A percentile compares a stretch with the other conserved stretches of the same genome.
Evolutionary conservation across 1,284 basidiomycete species (phyloP).

Genomic region (Heterobasidion parviporum): DNA sequence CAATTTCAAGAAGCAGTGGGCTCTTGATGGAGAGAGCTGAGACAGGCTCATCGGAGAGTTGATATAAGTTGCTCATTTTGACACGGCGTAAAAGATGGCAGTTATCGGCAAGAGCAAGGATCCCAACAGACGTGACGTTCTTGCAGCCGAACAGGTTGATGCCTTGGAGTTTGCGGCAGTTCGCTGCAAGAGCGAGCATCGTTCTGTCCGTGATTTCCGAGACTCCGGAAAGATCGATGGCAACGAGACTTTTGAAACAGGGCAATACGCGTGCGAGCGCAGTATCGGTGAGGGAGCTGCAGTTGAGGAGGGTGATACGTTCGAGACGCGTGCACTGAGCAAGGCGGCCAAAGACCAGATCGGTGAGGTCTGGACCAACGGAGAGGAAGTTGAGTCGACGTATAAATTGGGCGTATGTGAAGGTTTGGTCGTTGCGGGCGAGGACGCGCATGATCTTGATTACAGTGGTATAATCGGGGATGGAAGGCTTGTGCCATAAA

Average conservation of each 20-base stretch:
- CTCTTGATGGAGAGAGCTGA: slow-evolving; percentile 76
- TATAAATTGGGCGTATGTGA: slow-evolving; percentile 85
- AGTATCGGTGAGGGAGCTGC: slow-evolving; percentile 63
- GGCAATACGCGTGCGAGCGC: slow-evolving; percentile 66
- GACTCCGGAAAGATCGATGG: slow-evolving; percentile 83
- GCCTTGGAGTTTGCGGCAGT: slow-evolving; percentile 80
- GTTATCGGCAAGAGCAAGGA: slow-evolving; percentile 68
- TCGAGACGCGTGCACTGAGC: slow-evolving; percentile 79
- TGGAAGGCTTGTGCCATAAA: slow-evolving; percentile 88
- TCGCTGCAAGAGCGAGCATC: slow-evolving; percentile 60
- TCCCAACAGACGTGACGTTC: slow-evolving; percentile 70
- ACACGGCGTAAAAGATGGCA: slow-evolving; percentile 81
- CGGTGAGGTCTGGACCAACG: slow-evolving; percentile 66
- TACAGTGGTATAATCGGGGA: slow-evolving; percentile 65
- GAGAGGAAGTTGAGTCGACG: slow-evolving; percentile 86
- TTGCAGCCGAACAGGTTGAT: slow-evolving; percentile 88
- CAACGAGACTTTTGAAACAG: slow-evolving; percentile 71
- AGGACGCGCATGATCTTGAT: slow-evolving; percentile 73
- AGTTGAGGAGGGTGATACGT: slow-evolving; percentile 86
- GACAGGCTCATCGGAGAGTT: slow-evolving; percentile 77
- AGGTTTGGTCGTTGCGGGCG: slow-evolving; percentile 56
- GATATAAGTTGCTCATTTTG: slow-evolving; percentile 75
- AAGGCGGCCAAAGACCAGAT: slow-evolving; percentile 73
- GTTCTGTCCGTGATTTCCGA: slow-evolving; percentile 63
- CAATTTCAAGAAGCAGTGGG: slow-evolving; percentile 88